Percentiles rank a stretch among this genome's conserved stretches.
Conservation (phyloP, 345 rosid genomes). For the Lumnitzera racemosa region DNA sequence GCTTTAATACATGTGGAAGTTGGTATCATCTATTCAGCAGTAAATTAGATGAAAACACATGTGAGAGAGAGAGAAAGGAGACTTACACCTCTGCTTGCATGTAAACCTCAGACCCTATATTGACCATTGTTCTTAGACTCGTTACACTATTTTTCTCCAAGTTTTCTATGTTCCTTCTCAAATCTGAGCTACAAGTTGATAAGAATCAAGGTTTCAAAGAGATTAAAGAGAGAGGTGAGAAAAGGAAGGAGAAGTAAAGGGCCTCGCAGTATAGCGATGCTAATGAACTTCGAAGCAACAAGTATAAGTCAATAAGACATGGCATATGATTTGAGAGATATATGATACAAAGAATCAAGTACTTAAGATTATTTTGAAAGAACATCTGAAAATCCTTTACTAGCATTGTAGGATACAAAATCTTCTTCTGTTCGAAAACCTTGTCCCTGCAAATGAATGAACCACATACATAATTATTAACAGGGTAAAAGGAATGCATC, state of each 20-base stretch:
- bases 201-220: constrained; percentile 21
- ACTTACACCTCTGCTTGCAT: constrained; percentile 94
- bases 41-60: background rate
- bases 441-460: constrained; percentile 60
- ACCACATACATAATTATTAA: background rate
- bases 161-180: constrained; percentile 62
- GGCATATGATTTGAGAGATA: no score
- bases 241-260: no score
- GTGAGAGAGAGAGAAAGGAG: background rate
- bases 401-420: constrained; percentile 63
- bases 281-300: no score
- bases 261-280: no score
- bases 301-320: no score
- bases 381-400: background rate
- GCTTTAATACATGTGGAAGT: no score
- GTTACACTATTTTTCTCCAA: constrained; percentile 71
- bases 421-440: constrained; percentile 71
- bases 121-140: constrained; percentile 80
- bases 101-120: constrained; percentile 94
- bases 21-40: background rate
- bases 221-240: constrained; percentile 5
- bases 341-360: background rate
- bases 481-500: background rate
- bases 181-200: constrained; percentile 54
- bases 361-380: background rate